These are phyloP conservation scores for Pleodorina starrii DNA, from an alignment of 139 green algal species.

Conservation along the genomic window DNA sequence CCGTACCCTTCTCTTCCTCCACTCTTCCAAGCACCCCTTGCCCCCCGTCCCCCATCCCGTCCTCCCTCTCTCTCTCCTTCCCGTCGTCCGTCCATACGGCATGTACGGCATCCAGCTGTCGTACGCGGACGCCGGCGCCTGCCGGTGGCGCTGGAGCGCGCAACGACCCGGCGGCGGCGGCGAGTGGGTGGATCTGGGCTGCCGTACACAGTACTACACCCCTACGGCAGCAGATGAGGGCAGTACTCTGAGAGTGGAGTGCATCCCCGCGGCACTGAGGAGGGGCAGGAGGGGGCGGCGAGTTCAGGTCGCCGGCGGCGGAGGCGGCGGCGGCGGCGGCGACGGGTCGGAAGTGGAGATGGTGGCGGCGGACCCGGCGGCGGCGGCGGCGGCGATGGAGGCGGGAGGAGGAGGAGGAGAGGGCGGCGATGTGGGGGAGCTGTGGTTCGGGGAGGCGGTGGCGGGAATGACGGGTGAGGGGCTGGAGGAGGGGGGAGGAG, in stretches of 20 bases:
- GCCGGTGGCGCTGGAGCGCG: slow-evolving; percentile 53
- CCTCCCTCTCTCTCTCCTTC: too few species aligned
- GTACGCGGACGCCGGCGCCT: slow-evolving; percentile 67
- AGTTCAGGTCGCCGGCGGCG: not conserved
- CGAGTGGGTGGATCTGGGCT: slow-evolving; percentile 62
- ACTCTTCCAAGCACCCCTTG: too few species aligned
- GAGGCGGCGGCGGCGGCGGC: not conserved
- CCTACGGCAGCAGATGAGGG: slow-evolving; percentile 73
- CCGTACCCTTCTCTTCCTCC: too few species aligned
- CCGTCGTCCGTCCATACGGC: too few species aligned
- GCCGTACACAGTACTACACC: slow-evolving; percentile 64
- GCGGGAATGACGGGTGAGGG: slow-evolving; percentile 3
- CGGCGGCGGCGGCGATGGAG: not conserved
- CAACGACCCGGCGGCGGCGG: slow-evolving; percentile 9
- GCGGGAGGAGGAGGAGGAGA: not conserved
- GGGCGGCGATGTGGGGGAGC: slow-evolving; percentile 2
- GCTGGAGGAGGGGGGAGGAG: not conserved
- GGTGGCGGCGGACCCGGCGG: not conserved
- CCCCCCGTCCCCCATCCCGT: too few species aligned
- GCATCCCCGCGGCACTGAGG: slow-evolving; percentile 61
- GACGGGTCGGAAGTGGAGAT: too few species aligned
- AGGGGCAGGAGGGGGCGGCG: not conserved
- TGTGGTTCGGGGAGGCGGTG: slow-evolving; percentile 7
- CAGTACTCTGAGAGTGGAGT: slow-evolving; percentile 73
- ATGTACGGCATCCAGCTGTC: too few species aligned